Evolutionary conservation across 1,284 basidiomycete genomes (phyloP).

Genomic region (Microbotryum intermedium): DNA sequence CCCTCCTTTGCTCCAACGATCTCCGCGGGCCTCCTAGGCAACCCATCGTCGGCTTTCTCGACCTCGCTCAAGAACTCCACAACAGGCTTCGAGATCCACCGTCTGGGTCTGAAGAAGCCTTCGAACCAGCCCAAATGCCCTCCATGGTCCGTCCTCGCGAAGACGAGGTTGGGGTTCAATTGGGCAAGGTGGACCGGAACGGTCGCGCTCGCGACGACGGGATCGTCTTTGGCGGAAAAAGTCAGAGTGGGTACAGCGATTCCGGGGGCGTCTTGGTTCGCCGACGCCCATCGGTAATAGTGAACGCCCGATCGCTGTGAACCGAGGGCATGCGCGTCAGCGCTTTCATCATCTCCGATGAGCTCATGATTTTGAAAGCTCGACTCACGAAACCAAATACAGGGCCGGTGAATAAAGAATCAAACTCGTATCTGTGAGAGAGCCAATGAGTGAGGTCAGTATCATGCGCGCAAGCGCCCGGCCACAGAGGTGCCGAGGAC

Average conservation of each 20-base stretch:
- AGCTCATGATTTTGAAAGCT: not conserved
- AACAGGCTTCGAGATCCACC: slow-evolving; percentile 65
- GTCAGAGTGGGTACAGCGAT: slow-evolving; percentile 51
- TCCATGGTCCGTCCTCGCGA: slow-evolving; percentile 66
- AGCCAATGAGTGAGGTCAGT: not conserved
- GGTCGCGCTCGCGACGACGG: slow-evolving; percentile 50
- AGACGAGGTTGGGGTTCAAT: slow-evolving; percentile 55
- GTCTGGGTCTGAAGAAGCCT: slow-evolving; percentile 41
- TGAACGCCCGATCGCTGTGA: slow-evolving; percentile 52
- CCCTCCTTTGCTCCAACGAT: slow-evolving; percentile 4
- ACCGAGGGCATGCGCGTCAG: not conserved
- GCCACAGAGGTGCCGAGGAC: not conserved
- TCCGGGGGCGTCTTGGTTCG: slow-evolving; percentile 31
- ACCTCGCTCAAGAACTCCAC: slow-evolving; percentile 48
- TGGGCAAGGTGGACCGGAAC: slow-evolving; percentile 42
- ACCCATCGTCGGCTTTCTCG: slow-evolving; percentile 14
- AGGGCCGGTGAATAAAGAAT: slow-evolving; percentile 56
- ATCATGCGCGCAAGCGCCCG: no score
- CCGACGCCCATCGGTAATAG: slow-evolving; percentile 55
- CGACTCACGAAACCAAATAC: slow-evolving; percentile 58
- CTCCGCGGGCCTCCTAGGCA: not conserved
- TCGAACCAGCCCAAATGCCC: slow-evolving; percentile 96
- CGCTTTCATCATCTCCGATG: not conserved
- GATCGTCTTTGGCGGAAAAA: slow-evolving; percentile 86
- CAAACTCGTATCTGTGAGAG: slow-evolving; percentile 38